Evolutionary conservation across 805 yeast genomes (phyloP), one percentile per base, ranked within the genome.

Genomic region (Ogataea sp.): DNA sequence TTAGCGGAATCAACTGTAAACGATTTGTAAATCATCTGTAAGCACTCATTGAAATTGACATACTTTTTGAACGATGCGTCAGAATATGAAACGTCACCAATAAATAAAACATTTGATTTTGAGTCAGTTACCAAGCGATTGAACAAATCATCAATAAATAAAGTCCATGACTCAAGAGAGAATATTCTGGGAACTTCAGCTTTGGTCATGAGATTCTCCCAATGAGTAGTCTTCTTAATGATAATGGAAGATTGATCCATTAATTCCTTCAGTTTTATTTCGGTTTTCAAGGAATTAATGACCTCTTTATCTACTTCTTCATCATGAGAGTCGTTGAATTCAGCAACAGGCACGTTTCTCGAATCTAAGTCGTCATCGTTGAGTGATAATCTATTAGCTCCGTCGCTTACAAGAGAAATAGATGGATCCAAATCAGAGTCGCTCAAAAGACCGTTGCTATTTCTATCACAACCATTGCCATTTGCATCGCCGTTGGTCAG

Each of bases 101-200:
- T n/a, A 15, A 34, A 34, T 18, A 34, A 17, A 25, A 34, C 17
- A 26, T 34, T 34, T 4, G 20, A 25, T 17, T 34, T 34, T 9
- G 21, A 17, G 16, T 33, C 36, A 4, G 36, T 33, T 6, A 33
- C 20, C 20, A 33, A 21, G 23, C 36, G 16, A 18, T 10, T n/a
- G 20, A 7, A 17, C 15, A 42, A 20, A 3, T 40, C 32, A 9
- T 49, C 48, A 9, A 45, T 43, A 37, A 55, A 57, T 1, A 34
- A 20, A 2, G 34, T 36, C 54, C 53, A 52, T 2, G 45, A 32
- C 26, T 52, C 54, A 25, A 43, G 42, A 6, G 46, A 30, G 32
- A 51, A 52, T 3, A 44, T 40, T 2, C 48, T 37, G 4, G 60
- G 58, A 25, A 37, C 32, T 39, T 59, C 62, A 11, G 55, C 41